phyloP scores from a whole-genome alignment of 2,329 filamentous ascomycete species.

The Elsinoe ampelina region DNA sequence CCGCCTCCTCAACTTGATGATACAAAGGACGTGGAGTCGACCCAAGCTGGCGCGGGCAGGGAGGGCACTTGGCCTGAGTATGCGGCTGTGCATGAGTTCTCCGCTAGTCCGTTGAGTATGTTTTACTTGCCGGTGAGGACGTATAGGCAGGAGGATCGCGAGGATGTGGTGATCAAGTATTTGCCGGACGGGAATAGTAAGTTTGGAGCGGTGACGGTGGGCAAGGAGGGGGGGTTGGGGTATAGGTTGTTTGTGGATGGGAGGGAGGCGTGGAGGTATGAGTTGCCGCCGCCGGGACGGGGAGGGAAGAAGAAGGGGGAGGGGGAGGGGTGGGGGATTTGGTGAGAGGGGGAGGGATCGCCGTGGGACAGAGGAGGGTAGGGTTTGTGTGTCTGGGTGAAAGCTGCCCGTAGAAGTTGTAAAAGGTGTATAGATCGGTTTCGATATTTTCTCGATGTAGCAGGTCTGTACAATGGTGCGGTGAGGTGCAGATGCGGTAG shows the following conservation, averaged over 20 bases:
- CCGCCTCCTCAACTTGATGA: constrained; percentile 37
- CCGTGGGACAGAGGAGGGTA: no score
- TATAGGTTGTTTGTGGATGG: constrained; percentile 81
- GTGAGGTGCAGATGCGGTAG: no score
- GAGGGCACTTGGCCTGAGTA: constrained; percentile 46
- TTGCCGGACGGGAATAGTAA: constrained; percentile 81
- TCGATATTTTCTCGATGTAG: no score
- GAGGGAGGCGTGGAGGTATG: constrained; percentile 61
- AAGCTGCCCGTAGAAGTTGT: no score
- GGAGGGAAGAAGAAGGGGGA: not conserved
- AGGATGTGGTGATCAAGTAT: constrained; percentile 81
- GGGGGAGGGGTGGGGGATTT: not conserved
- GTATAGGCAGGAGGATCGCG: constrained; percentile 69
- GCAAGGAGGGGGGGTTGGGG: constrained; percentile 61
- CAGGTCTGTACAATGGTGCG: no score
- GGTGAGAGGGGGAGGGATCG: not conserved
- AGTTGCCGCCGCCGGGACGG: not conserved
- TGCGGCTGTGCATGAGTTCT: constrained; percentile 78
- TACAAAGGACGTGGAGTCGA: constrained; percentile 15
- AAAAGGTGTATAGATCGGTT: no score
- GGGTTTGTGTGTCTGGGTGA: no score
- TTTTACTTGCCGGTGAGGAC: constrained; percentile 82
- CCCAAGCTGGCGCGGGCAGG: not conserved
- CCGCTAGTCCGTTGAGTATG: constrained; percentile 81
- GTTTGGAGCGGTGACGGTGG: constrained; percentile 74